Base-by-base conservation (phyloP, 179 eudicot genomes). In the Drosera spatulata region DNA sequence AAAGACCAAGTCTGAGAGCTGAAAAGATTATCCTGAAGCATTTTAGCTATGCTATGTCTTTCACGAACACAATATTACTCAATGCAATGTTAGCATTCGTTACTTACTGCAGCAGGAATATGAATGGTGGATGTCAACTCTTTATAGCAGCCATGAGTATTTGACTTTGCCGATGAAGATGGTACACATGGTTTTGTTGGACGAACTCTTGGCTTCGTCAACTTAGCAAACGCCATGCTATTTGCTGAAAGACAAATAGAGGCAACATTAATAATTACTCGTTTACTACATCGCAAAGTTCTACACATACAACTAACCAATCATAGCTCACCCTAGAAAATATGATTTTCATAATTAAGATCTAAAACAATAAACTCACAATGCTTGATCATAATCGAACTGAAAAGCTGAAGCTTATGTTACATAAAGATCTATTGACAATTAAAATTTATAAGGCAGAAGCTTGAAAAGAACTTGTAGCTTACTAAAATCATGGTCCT, bases 201-300 rank as follows among this genome's bases (percentile, higher is more conserved):
- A 40, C 87, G 80, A 62, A 82, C 82, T 69, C 82, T 80, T 9
- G 89, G 86, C 74, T 83, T 91, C 82, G 81, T 80, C 70, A 82
- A 70, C 76, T 84, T 88, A 75, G 82, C 74, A 51, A 85, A 79
- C 64, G 80, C 81, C 69, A 82, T 59, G 66, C 73, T 60, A 65
- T 70, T 70, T 54, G 79, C 86, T 84, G 72, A 46, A 70, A 60
- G 14, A 7, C 42, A 65, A 59, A 50, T 39, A 46, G 39, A 56
- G 61, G 45, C 39, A 51, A 22, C 3, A 10, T 9, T 4, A 2
- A 7, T 22, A 14, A 48, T 22, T 22, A 22, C 33, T 22, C 0
- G 33, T 22, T 22, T 22, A 22, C 33, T 22, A 22, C 33, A 22
- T 22, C 33, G 33, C 33, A 0, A 22, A 22, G 33, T 22, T 22